phyloP scores from a whole-genome alignment of 441 rosid genomes.

The Hura crepitans region DNA sequence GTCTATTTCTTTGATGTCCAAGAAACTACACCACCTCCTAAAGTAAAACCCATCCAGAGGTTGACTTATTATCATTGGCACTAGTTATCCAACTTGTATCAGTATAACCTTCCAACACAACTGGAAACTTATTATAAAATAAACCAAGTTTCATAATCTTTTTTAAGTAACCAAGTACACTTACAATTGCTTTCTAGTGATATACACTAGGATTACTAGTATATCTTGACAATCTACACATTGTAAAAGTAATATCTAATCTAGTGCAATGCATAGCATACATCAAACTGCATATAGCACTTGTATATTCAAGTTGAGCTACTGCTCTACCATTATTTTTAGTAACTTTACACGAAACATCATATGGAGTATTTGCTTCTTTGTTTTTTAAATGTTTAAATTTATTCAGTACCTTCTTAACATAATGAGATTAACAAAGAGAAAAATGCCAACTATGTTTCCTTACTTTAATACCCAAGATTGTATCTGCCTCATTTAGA shows the following conservation, averaged over 20 bases:
- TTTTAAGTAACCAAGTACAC: background rate
- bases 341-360: too few species aligned
- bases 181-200: background rate
- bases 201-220: background rate
- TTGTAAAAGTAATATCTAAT: background rate
- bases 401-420: too few species aligned
- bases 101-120: background rate
- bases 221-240: background rate
- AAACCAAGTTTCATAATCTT: too few species aligned
- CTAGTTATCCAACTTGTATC: background rate
- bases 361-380: too few species aligned
- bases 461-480: too few species aligned
- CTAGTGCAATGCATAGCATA: background rate
- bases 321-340: too few species aligned
- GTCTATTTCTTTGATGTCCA: conserved; percentile 2
- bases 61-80: background rate
- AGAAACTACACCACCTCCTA: background rate
- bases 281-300: background rate
- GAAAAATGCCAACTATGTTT: too few species aligned
- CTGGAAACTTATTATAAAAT: too few species aligned
- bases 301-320: background rate
- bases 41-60: background rate
- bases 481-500: too few species aligned
- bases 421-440: too few species aligned
- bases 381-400: too few species aligned